Evolutionary conservation across 257 asterid species (phyloP).

Genomic region (Coffea eugenioides): DNA sequence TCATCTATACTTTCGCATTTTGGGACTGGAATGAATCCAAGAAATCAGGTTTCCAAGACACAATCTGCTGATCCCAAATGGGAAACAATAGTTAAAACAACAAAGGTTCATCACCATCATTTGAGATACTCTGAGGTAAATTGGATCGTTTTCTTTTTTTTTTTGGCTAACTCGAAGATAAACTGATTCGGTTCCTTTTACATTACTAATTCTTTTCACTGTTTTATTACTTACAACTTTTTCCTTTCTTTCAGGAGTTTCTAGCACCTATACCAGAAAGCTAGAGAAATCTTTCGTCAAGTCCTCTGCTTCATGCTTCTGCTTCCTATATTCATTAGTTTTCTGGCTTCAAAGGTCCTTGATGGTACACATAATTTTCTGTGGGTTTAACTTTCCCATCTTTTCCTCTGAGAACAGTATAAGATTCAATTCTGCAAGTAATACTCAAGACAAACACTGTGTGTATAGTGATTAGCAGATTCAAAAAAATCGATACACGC

Average conservation of each 20-base stretch:
- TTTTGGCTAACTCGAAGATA: background rate
- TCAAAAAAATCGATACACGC: background rate
- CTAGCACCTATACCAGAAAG: constrained; percentile 53
- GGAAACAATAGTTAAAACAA: constrained; percentile 62
- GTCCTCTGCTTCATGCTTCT: background rate
- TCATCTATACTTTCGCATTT: constrained; percentile 23
- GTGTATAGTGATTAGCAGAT: constrained; percentile 9
- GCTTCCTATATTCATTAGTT: constrained; percentile 11
- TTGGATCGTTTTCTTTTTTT: background rate
- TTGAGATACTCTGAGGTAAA: constrained; percentile 53
- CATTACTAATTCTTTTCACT: background rate
- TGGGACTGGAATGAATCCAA: constrained; percentile 26
- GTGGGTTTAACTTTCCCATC: background rate
- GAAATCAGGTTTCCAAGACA: constrained; percentile 30
- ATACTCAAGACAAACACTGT: background rate
- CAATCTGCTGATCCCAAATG: constrained; percentile 45
- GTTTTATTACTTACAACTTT: constrained; percentile 6
- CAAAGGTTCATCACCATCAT: constrained; percentile 45
- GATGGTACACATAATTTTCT: background rate
- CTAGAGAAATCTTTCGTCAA: constrained; percentile 27
- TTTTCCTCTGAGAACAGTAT: background rate
- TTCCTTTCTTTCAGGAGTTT: constrained; percentile 39
- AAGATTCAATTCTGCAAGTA: constrained; percentile 13
- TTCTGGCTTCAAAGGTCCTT: constrained; percentile 7
- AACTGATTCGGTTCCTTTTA: background rate